These are phyloP conservation scores for Botrytis tulipae DNA, from an alignment of 2,329 filamentous ascomycete genomes.

Conservation along the genomic window DNA sequence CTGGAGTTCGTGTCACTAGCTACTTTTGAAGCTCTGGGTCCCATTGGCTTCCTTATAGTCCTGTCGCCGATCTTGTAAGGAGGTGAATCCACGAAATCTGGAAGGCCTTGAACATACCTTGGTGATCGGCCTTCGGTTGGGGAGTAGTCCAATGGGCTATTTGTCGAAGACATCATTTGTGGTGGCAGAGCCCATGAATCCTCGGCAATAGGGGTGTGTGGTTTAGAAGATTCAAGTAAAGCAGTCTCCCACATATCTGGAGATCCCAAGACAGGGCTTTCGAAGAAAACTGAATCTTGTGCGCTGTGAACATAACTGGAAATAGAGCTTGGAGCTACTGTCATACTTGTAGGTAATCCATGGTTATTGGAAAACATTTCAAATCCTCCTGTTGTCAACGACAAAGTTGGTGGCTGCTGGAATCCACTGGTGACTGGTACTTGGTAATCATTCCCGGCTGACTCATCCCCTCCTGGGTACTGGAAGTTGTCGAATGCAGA, in stretches of 20 bases:
- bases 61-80: conserved; percentile 36
- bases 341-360: conserved; percentile 26
- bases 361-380: conserved; percentile 29
- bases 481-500: conserved; percentile 33
- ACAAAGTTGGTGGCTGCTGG: conserved; percentile 24
- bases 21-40: conserved; percentile 37
- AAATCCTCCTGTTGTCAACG: conserved; percentile 30
- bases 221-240: conserved; percentile 35
- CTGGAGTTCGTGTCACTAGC: conserved; percentile 31
- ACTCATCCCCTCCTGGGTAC: conserved; percentile 34
- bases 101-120: conserved; percentile 36
- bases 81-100: conserved; percentile 34
- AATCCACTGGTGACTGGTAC: conserved; percentile 29
- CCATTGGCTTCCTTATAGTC: conserved; percentile 34
- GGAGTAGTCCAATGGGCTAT: conserved; percentile 36
- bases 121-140: conserved; percentile 36
- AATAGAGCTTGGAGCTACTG: conserved; percentile 25
- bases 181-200: conserved; percentile 30
- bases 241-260: conserved; percentile 34
- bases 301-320: conserved; percentile 26
- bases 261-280: conserved; percentile 26
- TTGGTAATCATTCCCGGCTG: conserved; percentile 31
- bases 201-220: conserved; percentile 31
- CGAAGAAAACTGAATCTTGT: conserved; percentile 31
- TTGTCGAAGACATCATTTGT: conserved; percentile 31